Conservation (phyloP, 2,329 filamentous ascomycete genomes). For the Trichoderma atroviride region DNA sequence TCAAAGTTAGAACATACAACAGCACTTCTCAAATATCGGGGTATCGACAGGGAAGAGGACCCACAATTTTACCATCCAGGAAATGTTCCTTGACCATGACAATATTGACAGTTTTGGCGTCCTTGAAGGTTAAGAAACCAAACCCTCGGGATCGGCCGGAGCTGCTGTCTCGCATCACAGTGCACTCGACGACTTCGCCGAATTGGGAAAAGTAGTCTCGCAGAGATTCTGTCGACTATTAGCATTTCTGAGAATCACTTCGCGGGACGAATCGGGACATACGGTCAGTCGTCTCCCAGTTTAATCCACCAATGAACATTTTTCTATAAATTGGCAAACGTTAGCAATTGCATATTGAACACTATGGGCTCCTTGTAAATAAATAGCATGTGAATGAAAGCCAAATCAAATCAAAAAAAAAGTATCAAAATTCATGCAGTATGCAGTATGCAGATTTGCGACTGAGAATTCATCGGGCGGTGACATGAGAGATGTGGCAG, state of each 20-base stretch:
- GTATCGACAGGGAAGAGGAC: slow-evolving; percentile 38
- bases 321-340: slow-evolving; percentile 63
- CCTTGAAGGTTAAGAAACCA: slow-evolving; percentile 96
- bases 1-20: slow-evolving; percentile 33
- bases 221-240: slow-evolving; percentile 72
- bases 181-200: slow-evolving; percentile 95
- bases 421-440: not conserved
- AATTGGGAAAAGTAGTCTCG: slow-evolving; percentile 98
- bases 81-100: slow-evolving; percentile 99
- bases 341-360: slow-evolving; percentile 1
- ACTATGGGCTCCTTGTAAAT: not conserved
- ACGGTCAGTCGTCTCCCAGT: slow-evolving; percentile 99
- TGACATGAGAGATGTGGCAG: not conserved
- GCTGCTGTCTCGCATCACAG: slow-evolving; percentile 96
- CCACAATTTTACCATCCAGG: slow-evolving; percentile 95
- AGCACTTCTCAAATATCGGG: not conserved
- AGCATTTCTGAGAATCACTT: slow-evolving; percentile 25
- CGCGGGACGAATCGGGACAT: slow-evolving; percentile 47
- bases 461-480: not conserved
- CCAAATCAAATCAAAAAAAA: not conserved
- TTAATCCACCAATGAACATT: slow-evolving; percentile 99
- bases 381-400: not conserved
- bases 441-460: not conserved
- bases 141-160: slow-evolving; percentile 94
- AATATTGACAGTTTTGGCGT: slow-evolving; percentile 96